Evolutionary conservation across 352 stramenopile genomes (phyloP).

Genomic region (Elongisporangium prolatum): DNA sequence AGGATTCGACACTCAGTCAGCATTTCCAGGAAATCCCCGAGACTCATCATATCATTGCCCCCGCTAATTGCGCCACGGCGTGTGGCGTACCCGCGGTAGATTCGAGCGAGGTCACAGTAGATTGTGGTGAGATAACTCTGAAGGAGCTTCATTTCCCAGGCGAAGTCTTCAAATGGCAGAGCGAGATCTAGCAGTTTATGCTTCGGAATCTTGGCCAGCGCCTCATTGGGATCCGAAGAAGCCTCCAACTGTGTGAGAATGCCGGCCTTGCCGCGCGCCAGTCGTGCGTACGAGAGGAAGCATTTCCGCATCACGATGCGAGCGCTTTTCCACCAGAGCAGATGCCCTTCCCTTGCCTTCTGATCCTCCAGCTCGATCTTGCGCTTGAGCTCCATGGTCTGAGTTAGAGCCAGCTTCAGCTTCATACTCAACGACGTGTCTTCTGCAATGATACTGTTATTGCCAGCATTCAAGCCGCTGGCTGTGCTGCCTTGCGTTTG

Average conservation of each 20-base stretch:
- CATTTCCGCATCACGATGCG: conserved; percentile 78
- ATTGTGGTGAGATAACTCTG: conserved; percentile 66
- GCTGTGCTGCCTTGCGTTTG: neutral
- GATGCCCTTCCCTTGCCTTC: conserved; percentile 56
- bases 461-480: conserved; percentile 1
- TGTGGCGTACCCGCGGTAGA: conserved; percentile 64
- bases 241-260: conserved; percentile 49
- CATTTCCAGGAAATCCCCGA: conserved; percentile 54
- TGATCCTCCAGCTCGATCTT: conserved; percentile 50
- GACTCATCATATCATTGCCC: conserved; percentile 36
- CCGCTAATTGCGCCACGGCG: conserved; percentile 15
- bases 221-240: conserved; percentile 49
- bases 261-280: conserved; percentile 59
- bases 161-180: conserved; percentile 57
- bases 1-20: conserved; percentile 64
- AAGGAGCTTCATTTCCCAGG: conserved; percentile 67
- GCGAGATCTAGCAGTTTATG: conserved; percentile 45
- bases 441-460: conserved; percentile 4
- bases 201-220: conserved; percentile 47
- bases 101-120: conserved; percentile 67
- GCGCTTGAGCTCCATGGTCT: conserved; percentile 72
- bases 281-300: conserved; percentile 61
- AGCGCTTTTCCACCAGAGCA: conserved; percentile 61
- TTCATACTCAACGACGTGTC: conserved; percentile 36
- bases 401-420: conserved; percentile 67